These are phyloP conservation scores for Kockovaella imperatae DNA, from an alignment of 768 basidiomycete genomes.

Conservation along the genomic window DNA sequence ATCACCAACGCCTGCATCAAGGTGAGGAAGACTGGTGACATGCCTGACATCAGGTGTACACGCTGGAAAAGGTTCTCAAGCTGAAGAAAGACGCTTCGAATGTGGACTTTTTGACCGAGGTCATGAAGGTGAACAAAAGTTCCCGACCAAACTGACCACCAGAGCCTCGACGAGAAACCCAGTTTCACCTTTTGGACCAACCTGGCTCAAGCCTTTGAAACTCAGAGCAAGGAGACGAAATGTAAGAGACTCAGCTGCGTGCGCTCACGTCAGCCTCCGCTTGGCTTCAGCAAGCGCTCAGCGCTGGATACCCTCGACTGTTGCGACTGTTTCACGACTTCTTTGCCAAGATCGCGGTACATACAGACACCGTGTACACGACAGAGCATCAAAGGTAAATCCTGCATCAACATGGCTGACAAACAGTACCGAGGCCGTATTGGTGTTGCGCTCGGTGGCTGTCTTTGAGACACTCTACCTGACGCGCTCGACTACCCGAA, in stretches of 20 bases:
- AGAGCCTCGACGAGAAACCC: conserved; percentile 85
- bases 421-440: conserved; percentile 77
- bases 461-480: conserved; percentile 84
- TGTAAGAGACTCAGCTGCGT: conserved; percentile 48
- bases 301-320: conserved; percentile 75
- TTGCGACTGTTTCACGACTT: conserved; percentile 92
- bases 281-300: conserved; percentile 84
- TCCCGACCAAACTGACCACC: background rate
- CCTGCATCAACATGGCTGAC: background rate
- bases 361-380: conserved; percentile 88
- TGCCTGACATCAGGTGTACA: conserved; percentile 62
- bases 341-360: conserved; percentile 87
- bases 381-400: conserved; percentile 71
- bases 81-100: conserved; percentile 77
- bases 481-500: conserved; percentile 67
- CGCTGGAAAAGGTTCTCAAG: conserved; percentile 83
- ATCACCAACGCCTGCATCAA: conserved; percentile 88
- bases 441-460: conserved; percentile 73
- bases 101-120: conserved; percentile 77
- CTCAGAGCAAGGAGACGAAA: conserved; percentile 69
- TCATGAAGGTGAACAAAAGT: conserved; percentile 66
- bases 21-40: conserved; percentile 46
- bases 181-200: conserved; percentile 86
- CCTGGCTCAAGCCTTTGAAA: conserved; percentile 70
- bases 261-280: conserved; percentile 67